A percentile compares a stretch with the other conserved stretches of the same genome.
phyloP scores from a whole-genome alignment of 2,329 filamentous ascomycete species.

The Epicoccum sorghinum region DNA sequence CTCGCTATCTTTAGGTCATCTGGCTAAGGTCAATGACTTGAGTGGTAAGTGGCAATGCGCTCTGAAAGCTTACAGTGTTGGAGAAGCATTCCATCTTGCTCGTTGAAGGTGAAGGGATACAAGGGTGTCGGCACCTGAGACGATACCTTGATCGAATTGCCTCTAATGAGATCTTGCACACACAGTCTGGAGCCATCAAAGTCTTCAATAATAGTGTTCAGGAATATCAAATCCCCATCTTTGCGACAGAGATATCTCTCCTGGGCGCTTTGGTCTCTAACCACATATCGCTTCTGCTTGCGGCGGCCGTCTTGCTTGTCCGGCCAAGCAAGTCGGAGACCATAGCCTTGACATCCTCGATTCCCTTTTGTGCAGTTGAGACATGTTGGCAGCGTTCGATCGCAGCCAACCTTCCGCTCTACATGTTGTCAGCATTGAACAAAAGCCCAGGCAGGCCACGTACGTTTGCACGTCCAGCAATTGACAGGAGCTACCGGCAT shows the following conservation, averaged over 20 bases:
- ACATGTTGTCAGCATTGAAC: slow-evolving; percentile 20
- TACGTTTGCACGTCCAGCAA: slow-evolving; percentile 56
- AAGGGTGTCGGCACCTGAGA: background rate
- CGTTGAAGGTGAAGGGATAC: background rate
- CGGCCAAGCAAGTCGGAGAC: slow-evolving; percentile 56
- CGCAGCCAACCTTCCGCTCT: slow-evolving; percentile 59
- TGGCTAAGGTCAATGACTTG: slow-evolving; percentile 42
- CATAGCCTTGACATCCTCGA: slow-evolving; percentile 54
- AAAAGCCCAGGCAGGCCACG: background rate
- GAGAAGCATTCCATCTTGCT: slow-evolving; percentile 29
- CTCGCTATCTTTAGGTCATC: slow-evolving; percentile 50
- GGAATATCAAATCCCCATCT: slow-evolving; percentile 20
- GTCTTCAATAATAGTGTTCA: slow-evolving; percentile 27
- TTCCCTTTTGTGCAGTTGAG: slow-evolving; percentile 53
- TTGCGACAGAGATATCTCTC: background rate
- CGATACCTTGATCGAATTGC: background rate
- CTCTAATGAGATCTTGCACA: background rate
- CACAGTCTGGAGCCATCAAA: slow-evolving; percentile 12
- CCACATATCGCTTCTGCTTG: slow-evolving; percentile 45
- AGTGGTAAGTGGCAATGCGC: slow-evolving; percentile 1
- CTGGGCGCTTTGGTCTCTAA: background rate
- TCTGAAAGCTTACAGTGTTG: background rate
- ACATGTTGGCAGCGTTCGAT: slow-evolving; percentile 52
- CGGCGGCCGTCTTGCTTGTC: slow-evolving; percentile 56
- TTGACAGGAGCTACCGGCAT: slow-evolving; percentile 22